Conservation (phyloP, 1,284 basidiomycete genomes). For the Stygiomarasmius scandens region DNA sequence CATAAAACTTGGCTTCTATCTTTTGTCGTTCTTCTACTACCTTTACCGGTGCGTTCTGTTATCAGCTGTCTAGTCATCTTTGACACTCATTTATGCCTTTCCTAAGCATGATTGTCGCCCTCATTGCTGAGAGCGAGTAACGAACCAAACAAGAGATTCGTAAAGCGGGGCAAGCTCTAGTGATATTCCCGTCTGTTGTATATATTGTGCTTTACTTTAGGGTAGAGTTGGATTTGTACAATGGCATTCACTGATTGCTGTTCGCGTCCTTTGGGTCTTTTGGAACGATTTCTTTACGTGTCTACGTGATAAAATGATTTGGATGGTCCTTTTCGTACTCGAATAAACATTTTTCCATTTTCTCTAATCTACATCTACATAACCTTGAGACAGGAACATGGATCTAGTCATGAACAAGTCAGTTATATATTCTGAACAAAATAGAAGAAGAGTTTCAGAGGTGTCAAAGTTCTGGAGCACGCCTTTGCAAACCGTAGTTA, state of each 20-base stretch:
- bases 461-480: constrained; percentile 79
- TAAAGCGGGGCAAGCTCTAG: background rate
- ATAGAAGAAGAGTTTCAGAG: constrained; percentile 39
- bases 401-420: constrained; percentile 5
- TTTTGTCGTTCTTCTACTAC: constrained; percentile 96
- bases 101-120: constrained; percentile 81
- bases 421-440: background rate
- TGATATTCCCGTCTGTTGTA: constrained; percentile 4
- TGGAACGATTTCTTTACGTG: background rate
- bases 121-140: constrained; percentile 80
- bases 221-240: background rate
- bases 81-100: constrained; percentile 6
- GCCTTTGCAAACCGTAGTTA: constrained; percentile 40
- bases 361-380: background rate
- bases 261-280: background rate
- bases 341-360: background rate
- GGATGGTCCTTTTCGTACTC: background rate
- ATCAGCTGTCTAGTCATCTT: constrained; percentile 9
- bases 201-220: background rate
- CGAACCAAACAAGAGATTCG: background rate
- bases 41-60: constrained; percentile 80
- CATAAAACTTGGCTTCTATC: constrained; percentile 94
- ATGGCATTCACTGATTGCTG: background rate
- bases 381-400: too few relatives aligned
- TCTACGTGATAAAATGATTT: background rate